Evolutionary conservation across 1,284 basidiomycete species (phyloP).

Genomic region (Moesziomyces globuligerus): DNA sequence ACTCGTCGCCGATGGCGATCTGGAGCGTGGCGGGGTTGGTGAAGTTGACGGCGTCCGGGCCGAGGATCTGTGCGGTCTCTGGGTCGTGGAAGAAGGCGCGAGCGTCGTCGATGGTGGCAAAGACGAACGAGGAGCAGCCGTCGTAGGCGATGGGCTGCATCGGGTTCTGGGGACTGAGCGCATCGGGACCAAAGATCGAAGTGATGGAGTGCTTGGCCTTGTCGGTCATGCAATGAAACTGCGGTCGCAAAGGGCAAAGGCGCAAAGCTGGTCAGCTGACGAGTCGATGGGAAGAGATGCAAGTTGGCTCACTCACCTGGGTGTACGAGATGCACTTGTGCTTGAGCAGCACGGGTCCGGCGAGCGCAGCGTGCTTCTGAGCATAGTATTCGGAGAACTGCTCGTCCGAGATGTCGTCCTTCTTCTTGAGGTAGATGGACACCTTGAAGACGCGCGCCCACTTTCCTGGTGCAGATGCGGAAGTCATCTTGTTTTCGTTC

Average conservation of each 20-base stretch:
- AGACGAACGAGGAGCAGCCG: conserved; percentile 26
- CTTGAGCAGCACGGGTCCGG: conserved; percentile 13
- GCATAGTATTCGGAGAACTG: conserved; percentile 24
- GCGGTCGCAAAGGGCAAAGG: neutral
- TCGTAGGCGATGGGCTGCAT: conserved; percentile 24
- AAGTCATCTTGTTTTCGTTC: conserved; percentile 1
- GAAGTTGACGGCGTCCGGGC: conserved; percentile 17
- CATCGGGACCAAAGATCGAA: conserved; percentile 24
- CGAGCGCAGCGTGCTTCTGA: conserved; percentile 11
- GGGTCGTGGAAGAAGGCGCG: conserved; percentile 21
- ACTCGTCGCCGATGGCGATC: conserved; percentile 18
- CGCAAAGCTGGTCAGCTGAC: too few species aligned
- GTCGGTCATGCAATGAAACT: conserved; percentile 19
- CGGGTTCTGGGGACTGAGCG: conserved; percentile 6
- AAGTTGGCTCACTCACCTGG: conserved; percentile 17
- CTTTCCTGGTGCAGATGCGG: conserved; percentile 1
- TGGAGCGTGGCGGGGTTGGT: conserved; percentile 18
- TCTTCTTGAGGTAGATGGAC: conserved; percentile 23
- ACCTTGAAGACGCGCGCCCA: conserved; percentile 14
- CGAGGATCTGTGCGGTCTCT: conserved; percentile 11
- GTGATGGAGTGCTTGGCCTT: conserved; percentile 6
- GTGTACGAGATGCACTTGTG: conserved; percentile 22
- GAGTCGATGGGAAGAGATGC: too few species aligned
- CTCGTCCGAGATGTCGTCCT: conserved; percentile 10
- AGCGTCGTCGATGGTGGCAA: conserved; percentile 17